Base-by-base conservation (phyloP, 768 basidiomycete genomes). In the Pulveroboletus ravenelii region DNA sequence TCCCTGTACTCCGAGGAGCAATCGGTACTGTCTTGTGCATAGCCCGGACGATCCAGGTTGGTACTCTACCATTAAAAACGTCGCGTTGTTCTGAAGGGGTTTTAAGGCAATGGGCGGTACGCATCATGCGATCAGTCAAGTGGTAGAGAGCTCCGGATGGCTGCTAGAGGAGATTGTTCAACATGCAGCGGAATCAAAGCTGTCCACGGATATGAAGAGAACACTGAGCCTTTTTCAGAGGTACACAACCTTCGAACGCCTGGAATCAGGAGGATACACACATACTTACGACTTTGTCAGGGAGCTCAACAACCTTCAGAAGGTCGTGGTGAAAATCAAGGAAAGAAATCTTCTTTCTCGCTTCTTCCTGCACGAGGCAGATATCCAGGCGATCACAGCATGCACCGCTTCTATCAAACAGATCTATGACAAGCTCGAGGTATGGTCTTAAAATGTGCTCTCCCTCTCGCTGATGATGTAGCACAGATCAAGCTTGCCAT, bases 111-210 rank as follows among this genome's bases (percentile, higher is more conserved):
- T 57, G 43, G 47, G 41, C 0, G 59, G 59, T 3, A 31, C 39
- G 3, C 59, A 60, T 29, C 59, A 60, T 31, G 35, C 40, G n/a
- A 57, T 54, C 15, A 18, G 14, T n/a, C 48, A 53, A 27, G 48
- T 61, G 15, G 18, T 60, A 8, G 54, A 61, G 32, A 20, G 29
- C 12, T 53, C 59, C 18, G 59, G 51, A 10, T 53, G 48, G 46
- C 13, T 60, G 12, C 51, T 60, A 8, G 38, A 61, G 0, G 54
- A 48, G 17, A 61, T 57, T 6, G 34, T 39, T 0, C 45, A 27
- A 27, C 39, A 39, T 13, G 48, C 30, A 13, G 27, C 23, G 36
- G 9, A 12, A 12, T 37, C 37, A 5, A 25, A 37, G 13, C 2
- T 58, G 1, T 36, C 55, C 15, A 42, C 0, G 14, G 42, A 44